Base-by-base conservation (phyloP, 2,329 filamentous ascomycete genomes). In the Fusarium pseudocircinatum region DNA sequence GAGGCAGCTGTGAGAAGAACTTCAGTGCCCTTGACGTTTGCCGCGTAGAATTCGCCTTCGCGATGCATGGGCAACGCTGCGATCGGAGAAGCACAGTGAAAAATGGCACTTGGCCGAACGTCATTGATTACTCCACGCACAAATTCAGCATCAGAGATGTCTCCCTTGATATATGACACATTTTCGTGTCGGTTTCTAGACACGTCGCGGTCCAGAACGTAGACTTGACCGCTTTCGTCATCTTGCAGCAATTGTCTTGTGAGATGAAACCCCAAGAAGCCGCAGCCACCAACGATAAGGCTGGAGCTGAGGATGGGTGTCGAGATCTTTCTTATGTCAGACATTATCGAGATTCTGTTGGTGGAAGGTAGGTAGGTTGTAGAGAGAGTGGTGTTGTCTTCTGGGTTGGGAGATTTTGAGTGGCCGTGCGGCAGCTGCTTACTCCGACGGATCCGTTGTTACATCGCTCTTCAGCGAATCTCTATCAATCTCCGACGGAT, bases 1-100 rank as follows among this genome's bases (percentile, higher is more conserved):
- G 58, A 52, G 0, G 79, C 79, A 9, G 73, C 60, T 0, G 69
- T 66, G 4, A 83, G 67, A 1, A 84, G 56, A 1, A 65, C 61
- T 22, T 73, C 26, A 1, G 82, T 83, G 0, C 81, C 82, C 2
- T 64, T 62, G 15, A 83, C 75, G 40, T 83, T 83, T 11, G 78
- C 78, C 15, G 60, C 63, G 15, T 75, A 62, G 30, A 78, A 78
- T 16, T 77, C 73, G 11, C 60, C 53, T 3, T 69, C 60, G 13
- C 65, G 63, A 6, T 22, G 24, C 26, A 63, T 70, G 2, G 75
- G 79, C n/a, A 76, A 69, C 2, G 68, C 67, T 12, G 76, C 76
- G 12, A 69, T 72, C 4, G 81, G 80, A 28, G 81, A 81, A 0
- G 80, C 80, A 4, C 72, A 68, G 60, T 83, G 80, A 47, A 83